Conservation (phyloP, 2,329 filamentous ascomycete species). For the Passalora sequoiae region DNA sequence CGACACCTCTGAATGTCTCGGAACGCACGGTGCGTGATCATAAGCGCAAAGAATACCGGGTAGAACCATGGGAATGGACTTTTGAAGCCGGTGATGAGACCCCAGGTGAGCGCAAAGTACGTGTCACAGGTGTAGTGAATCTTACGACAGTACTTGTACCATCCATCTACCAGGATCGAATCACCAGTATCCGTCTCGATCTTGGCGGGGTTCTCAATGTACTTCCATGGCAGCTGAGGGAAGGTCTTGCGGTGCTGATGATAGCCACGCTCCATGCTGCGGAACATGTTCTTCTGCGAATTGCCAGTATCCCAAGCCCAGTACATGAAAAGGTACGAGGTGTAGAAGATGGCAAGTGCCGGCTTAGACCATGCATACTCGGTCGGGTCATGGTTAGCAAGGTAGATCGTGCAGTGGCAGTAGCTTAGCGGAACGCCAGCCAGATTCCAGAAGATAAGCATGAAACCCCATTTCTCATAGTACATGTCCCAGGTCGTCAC, state of each 20-base stretch:
- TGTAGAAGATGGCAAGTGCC: slow-evolving; percentile 60
- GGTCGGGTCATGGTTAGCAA: slow-evolving; percentile 74
- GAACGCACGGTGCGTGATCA: slow-evolving; percentile 73
- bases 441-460: slow-evolving; percentile 97
- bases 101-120: slow-evolving; percentile 74
- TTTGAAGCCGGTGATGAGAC: slow-evolving; percentile 71
- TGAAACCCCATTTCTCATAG: slow-evolving; percentile 95
- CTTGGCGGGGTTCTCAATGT: slow-evolving; percentile 70
- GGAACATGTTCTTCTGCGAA: slow-evolving; percentile 90
- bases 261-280: slow-evolving; percentile 70
- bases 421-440: slow-evolving; percentile 86
- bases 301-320: slow-evolving; percentile 91
- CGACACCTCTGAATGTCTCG: slow-evolving; percentile 72
- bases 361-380: slow-evolving; percentile 72
- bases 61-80: slow-evolving; percentile 90
- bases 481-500: slow-evolving; percentile 93
- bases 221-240: slow-evolving; percentile 86
- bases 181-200: slow-evolving; percentile 70
- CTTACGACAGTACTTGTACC: slow-evolving; percentile 56
- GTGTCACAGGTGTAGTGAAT: slow-evolving; percentile 72
- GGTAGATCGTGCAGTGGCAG: slow-evolving; percentile 87
- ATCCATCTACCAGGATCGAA: slow-evolving; percentile 75
- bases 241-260: slow-evolving; percentile 69
- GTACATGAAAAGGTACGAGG: slow-evolving; percentile 75
- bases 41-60: slow-evolving; percentile 69